Percentiles rank a stretch among this genome's conserved stretches.
These are phyloP conservation scores for Fallopia convolvulus DNA, from an alignment of 148 eudicot genomes.

Conservation along the genomic window DNA sequence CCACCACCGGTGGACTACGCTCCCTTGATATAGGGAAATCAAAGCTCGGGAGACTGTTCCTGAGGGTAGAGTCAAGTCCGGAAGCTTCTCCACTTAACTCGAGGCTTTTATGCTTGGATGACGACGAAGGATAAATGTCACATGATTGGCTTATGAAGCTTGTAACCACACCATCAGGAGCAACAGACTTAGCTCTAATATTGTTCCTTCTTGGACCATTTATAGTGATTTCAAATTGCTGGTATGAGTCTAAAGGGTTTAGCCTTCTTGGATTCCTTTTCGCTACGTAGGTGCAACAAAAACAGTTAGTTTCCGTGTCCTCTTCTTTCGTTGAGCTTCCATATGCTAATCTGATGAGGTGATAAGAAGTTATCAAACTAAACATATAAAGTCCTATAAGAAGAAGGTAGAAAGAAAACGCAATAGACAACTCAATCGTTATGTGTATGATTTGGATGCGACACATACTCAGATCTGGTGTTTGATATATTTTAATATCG, in stretches of 20 bases:
- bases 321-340: neutral
- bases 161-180: conserved; percentile 46
- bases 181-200: conserved; percentile 26
- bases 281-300: conserved; percentile 22
- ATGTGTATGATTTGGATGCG: too few species aligned
- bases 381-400: too few species aligned
- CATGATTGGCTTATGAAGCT: conserved; percentile 25
- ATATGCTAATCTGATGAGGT: neutral
- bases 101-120: neutral
- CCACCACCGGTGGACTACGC: conserved; percentile 10
- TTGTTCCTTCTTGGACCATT: neutral
- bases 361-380: neutral
- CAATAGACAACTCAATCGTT: too few species aligned
- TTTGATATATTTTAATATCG: too few species aligned
- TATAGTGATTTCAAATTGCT: conserved; percentile 40
- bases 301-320: conserved; percentile 9
- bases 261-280: conserved; percentile 41
- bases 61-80: conserved; percentile 40
- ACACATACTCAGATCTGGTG: too few species aligned
- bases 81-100: conserved; percentile 23
- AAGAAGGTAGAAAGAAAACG: too few species aligned
- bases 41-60: conserved; percentile 36
- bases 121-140: conserved; percentile 23
- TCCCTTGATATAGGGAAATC: conserved; percentile 24
- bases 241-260: conserved; percentile 41